Conservation (phyloP, 192 early-diverging fungal species). For the Entomortierella parvispora region DNA sequence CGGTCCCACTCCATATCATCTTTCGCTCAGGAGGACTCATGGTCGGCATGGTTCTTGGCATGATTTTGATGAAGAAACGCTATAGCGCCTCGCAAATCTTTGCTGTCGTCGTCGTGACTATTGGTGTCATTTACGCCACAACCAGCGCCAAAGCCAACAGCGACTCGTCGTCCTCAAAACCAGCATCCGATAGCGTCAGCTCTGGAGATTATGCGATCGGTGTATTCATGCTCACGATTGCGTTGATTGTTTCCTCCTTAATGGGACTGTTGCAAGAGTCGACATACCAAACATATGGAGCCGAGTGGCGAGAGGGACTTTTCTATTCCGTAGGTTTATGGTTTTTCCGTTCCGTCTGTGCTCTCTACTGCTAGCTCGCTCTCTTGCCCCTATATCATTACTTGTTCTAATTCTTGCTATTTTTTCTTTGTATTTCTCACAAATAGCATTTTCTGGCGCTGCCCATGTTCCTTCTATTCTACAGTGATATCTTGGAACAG, state of each 20-base stretch:
- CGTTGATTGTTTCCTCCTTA: conserved; percentile 80
- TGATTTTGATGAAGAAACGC: conserved; percentile 70
- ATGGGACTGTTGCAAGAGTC: conserved; percentile 87
- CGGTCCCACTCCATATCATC: conserved; percentile 92
- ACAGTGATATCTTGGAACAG: conserved; percentile 71
- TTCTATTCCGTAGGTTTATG: conserved; percentile 76
- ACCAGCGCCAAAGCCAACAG: conserved; percentile 55
- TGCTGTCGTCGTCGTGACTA: conserved; percentile 79
- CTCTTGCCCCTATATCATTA: not conserved
- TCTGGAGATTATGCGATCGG: conserved; percentile 71
- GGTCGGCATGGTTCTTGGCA: conserved; percentile 84
- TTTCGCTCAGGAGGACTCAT: conserved; percentile 87
- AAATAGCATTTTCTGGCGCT: conserved; percentile 79
- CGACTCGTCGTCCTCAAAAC: conserved; percentile 1
- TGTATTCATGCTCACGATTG: conserved; percentile 71
- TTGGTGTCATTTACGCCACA: conserved; percentile 80
- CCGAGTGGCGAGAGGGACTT: conserved; percentile 88
- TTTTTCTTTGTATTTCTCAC: not conserved
- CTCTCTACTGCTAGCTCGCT: not conserved
- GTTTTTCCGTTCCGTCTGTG: not conserved
- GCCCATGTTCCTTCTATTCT: conserved; percentile 83
- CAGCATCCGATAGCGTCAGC: not conserved
- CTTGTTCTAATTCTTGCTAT: not conserved
- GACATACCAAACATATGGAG: conserved; percentile 80
- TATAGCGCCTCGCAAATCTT: conserved; percentile 62